Evolutionary conservation across 306 rosid genomes (phyloP).

Genomic region (Acacia melanoxylon): DNA sequence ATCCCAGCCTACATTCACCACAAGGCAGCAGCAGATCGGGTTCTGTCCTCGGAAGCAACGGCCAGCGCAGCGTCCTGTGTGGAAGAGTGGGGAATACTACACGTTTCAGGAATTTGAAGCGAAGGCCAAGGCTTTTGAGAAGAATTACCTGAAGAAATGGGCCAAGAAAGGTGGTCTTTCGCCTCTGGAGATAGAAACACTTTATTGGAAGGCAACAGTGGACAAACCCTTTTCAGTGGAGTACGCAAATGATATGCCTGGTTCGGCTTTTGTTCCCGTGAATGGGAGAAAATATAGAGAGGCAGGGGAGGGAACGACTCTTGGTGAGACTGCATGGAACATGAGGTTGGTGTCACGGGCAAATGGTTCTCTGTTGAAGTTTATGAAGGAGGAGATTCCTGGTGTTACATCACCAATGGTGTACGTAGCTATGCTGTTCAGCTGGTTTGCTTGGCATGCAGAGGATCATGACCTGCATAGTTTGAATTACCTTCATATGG

Average conservation of each 20-base stretch:
- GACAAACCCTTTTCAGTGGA: constrained; percentile 93
- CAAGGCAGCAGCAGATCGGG: constrained; percentile 99
- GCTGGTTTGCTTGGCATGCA: constrained; percentile 99
- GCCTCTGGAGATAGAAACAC: constrained; percentile 71
- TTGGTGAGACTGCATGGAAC: constrained; percentile 93
- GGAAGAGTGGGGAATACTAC: constrained; percentile 95
- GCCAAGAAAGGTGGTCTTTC: constrained; percentile 48
- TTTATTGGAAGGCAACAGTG: constrained; percentile 92
- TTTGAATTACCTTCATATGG: constrained; percentile 88
- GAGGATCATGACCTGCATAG: constrained; percentile 99
- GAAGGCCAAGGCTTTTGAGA: constrained; percentile 84
- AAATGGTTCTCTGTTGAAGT: constrained; percentile 81
- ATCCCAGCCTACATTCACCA: constrained; percentile 79
- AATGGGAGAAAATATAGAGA: constrained; percentile 41
- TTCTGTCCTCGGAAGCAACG: constrained; percentile 81
- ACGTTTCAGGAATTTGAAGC: constrained; percentile 74
- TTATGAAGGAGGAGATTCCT: constrained; percentile 99
- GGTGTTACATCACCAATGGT: constrained; percentile 98
- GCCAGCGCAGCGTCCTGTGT: constrained; percentile 86
- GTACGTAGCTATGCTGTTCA: constrained; percentile 92
- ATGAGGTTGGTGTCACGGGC: constrained; percentile 91
- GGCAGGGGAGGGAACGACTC: constrained; percentile 60
- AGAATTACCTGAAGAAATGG: constrained; percentile 53
- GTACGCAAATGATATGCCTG: constrained; percentile 98
- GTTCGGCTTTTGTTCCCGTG: constrained; percentile 77